These are phyloP conservation scores for Vicia faba DNA, from an alignment of 306 rosid species.

Conservation along the genomic window DNA sequence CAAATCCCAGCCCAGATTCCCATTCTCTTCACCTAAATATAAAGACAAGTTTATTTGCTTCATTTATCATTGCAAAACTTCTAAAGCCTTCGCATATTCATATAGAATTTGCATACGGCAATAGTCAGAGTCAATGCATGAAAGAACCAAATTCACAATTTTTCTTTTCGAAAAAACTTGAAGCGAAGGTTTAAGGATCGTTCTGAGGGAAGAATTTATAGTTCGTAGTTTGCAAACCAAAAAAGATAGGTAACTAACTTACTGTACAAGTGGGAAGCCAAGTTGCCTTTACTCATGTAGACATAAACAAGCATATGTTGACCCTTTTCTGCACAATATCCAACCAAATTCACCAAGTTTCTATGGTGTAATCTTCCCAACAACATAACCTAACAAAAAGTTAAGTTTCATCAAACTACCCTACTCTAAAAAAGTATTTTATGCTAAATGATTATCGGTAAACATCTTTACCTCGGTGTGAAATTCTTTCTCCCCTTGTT, in stretches of 20 bases:
- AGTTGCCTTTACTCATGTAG: slow-evolving; percentile 87
- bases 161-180: too few relatives aligned
- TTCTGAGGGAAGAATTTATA: too few relatives aligned
- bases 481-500: slow-evolving; percentile 97
- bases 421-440: slow-evolving; percentile 2
- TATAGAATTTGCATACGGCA: too few relatives aligned
- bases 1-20: slow-evolving; percentile 79
- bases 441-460: background rate
- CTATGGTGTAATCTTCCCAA: slow-evolving; percentile 97
- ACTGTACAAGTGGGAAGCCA: slow-evolving; percentile 96
- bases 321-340: slow-evolving; percentile 90
- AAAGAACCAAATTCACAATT: too few relatives aligned
- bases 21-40: slow-evolving; percentile 62
- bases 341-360: slow-evolving; percentile 89
- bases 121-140: too few relatives aligned
- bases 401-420: slow-evolving; percentile 21
- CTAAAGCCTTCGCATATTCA: too few relatives aligned
- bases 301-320: slow-evolving; percentile 92
- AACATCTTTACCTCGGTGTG: slow-evolving; percentile 78
- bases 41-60: slow-evolving; percentile 17
- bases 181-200: too few relatives aligned
- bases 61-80: background rate
- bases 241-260: slow-evolving; percentile 42
- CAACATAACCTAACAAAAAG: slow-evolving; percentile 73
- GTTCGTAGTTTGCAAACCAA: background rate